Conservation (phyloP, 345 rosid genomes). For the Aquilaria yunnanensis region DNA sequence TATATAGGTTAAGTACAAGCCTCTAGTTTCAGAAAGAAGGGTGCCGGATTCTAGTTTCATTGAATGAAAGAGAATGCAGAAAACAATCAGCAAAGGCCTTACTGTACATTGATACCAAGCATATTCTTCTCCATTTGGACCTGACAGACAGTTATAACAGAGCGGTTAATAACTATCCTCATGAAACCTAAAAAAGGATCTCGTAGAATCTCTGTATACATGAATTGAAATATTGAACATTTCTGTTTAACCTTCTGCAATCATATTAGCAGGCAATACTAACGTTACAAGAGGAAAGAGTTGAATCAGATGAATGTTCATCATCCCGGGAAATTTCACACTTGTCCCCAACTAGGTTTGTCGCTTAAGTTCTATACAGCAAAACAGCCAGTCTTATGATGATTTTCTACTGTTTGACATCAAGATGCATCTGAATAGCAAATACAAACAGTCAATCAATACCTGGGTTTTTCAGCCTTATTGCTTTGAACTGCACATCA, state of each 20-base stretch:
- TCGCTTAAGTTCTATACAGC: background rate
- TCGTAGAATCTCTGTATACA: background rate
- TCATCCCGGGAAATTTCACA: too few relatives aligned
- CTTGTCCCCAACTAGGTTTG: too few relatives aligned
- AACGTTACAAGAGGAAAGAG: too few relatives aligned
- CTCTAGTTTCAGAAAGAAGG: background rate
- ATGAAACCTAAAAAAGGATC: background rate
- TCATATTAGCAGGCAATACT: too few relatives aligned
- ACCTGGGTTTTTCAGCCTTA: conserved; percentile 68
- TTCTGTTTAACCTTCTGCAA: too few relatives aligned
- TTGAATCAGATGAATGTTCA: too few relatives aligned
- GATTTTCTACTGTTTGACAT: background rate
- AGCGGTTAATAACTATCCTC: background rate
- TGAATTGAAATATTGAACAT: too few relatives aligned
- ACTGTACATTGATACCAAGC: conserved; percentile 99
- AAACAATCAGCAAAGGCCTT: conserved; percentile 18
- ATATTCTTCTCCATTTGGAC: conserved; percentile 88
- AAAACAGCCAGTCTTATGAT: background rate
- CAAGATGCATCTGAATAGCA: conserved; percentile 3
- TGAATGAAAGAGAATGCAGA: conserved; percentile 1
- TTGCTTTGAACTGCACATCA: conserved; percentile 69
- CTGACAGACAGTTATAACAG: conserved; percentile 28
- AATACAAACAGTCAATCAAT: conserved; percentile 5
- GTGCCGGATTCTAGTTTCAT: background rate
- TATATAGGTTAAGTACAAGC: background rate